Evolutionary conservation across 2,329 filamentous ascomycete species (phyloP), one percentile per base, ranked within the genome.

Genomic region (Sordariomycetes sp.): DNA sequence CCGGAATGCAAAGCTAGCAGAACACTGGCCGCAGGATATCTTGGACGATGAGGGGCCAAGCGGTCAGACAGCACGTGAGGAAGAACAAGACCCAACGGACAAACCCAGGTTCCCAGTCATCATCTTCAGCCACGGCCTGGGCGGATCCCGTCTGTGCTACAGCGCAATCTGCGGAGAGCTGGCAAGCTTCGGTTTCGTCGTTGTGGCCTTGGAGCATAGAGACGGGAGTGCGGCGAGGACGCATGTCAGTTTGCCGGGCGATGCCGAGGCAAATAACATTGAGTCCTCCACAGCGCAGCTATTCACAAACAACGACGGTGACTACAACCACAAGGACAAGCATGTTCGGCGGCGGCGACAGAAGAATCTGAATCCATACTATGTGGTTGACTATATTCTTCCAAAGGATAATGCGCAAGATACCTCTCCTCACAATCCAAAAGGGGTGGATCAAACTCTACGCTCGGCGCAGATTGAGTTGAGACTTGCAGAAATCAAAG

Each of bases 91-190:
- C 44, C 2, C 35, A 45, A 27, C 34, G 54, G 20, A 52, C 46
- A 43, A 43, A 38, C 70, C 73, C 1, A 60, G 41, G 4, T 82
- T 81, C 39, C 76, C 78, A 2, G 56, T 81, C 16, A 60, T 82
- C 21, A 61, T 82, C 16, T 82, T 83, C 51, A 79, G 72, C 44
- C 78, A 82, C 50, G 78, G 78, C 0, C 54, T 82, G 6, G 75
- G 77, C 5, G 77, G 75, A 0, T 79, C 72, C 3, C 58, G 75
- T 30, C 79, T 75, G 3, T 70, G 68, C 41, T 80, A 79, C 46
- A 77, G 71, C 14, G 66, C 68, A 12, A 59, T 82, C 3, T 82
- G 76, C 42, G 74, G 76, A 7, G 75, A 82, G 42, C 71, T 82
- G 42, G 77, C 76, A 0, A 78, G 72, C 46, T 75, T 79, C 42